Percentiles rank a stretch among this genome's conserved stretches.
Conservation (phyloP, 2,329 filamentous ascomycete genomes). For the Sclerotinia subarctica region DNA sequence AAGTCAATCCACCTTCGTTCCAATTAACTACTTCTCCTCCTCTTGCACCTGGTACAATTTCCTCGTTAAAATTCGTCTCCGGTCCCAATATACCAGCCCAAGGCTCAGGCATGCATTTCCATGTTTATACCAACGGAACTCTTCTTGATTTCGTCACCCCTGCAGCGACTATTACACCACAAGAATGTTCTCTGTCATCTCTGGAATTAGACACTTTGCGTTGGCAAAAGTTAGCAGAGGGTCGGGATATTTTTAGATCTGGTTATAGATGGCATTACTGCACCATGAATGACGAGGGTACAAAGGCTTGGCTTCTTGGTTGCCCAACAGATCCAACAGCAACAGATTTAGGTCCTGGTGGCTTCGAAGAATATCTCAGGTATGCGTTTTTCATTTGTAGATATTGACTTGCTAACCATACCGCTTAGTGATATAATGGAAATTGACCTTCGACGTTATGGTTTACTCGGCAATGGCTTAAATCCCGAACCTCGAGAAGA, state of each 20-base stretch:
- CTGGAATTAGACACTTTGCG: conserved; percentile 82
- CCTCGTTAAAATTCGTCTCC: conserved; percentile 83
- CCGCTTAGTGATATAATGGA: conserved; percentile 75
- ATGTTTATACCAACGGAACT: conserved; percentile 88
- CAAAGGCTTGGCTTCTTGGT: conserved; percentile 94
- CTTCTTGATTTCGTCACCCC: conserved; percentile 93
- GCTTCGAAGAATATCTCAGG: conserved; percentile 83
- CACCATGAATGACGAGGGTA: conserved; percentile 90
- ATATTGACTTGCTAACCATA: conserved; percentile 25
- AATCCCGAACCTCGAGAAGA: conserved; percentile 53
- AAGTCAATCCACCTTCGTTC: conserved; percentile 64
- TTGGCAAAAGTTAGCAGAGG: conserved; percentile 94
- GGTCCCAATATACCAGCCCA: conserved; percentile 84
- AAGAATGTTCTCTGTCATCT: conserved; percentile 86
- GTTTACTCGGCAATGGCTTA: conserved; percentile 78
- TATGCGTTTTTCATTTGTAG: conserved; percentile 30
- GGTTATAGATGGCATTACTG: conserved; percentile 99
- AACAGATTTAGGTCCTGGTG: conserved; percentile 63
- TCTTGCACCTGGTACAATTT: conserved; percentile 83
- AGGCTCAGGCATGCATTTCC: conserved; percentile 89
- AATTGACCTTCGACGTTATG: conserved; percentile 88
- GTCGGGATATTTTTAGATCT: conserved; percentile 84
- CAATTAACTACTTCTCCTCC: conserved; percentile 73
- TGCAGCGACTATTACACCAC: conserved; percentile 77
- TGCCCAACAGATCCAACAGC: conserved; percentile 71